Evolutionary conservation across 1,139 yeast genomes (phyloP), one percentile per base, ranked within the genome.

Genomic region (Candida sp.): DNA sequence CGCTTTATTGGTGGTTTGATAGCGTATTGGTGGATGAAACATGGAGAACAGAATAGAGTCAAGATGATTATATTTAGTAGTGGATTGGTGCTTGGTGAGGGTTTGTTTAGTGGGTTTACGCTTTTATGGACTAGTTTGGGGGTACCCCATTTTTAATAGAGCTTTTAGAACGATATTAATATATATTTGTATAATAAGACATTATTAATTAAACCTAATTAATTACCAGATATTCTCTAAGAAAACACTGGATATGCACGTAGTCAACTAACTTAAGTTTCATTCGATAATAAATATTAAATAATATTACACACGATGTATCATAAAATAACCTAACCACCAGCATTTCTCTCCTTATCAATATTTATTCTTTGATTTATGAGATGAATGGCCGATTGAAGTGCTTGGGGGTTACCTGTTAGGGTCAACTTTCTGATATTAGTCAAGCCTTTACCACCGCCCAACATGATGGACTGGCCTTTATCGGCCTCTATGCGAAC

Each of bases 81-180:
- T 56, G 99, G 99, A 0, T 70, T 93, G 50, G 96, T 93, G 2
- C 69, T 93, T 33, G 99, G 99, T 12, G 99, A 93, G 63, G 98
- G 99, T 1, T 70, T 91, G 40, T 79, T 89, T 51, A 87, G 97
- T 58, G 87, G 87, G 19, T 70, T 87, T 34, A 85, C 87, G 30
- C 84, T 93, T 91, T 55, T 86, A 2, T 69, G 90, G 56, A 84
- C 96, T 1, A 79, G 87, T 52, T 55, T 87, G 47, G 73, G 74
- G 1, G 77, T 78, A 6, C 67, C 68, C 12, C 81, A 75, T 56
- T 66, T 66, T 39, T 73, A 56, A 48, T 30, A 32, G 34, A 32
- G 11, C 19, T 11, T 32, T 32, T 32, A 32, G 6, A 32, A 32
- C 34, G 34, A 32, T 32, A 7, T 6, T 12, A 32, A 7, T 32